A percentile compares a stretch with the other conserved stretches of the same genome.
phyloP scores from a whole-genome alignment of 129 eudicot genomes.

The Cynara cardunculus region DNA sequence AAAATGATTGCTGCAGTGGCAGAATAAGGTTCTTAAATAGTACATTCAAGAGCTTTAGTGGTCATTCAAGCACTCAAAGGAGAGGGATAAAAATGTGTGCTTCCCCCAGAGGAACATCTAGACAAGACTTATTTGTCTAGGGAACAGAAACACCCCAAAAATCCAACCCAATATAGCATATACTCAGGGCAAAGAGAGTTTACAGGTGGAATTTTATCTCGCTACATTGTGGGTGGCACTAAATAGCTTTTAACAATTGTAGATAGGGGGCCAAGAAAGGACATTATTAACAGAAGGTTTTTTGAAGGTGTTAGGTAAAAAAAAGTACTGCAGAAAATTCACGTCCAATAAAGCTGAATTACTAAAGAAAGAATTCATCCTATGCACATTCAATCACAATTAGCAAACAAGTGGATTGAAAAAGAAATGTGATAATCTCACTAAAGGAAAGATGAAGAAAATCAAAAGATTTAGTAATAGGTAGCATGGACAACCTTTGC shows the following conservation, averaged over 20 bases:
- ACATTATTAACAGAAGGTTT: not conserved
- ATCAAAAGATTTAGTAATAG: constrained; percentile 14
- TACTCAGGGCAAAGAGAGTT: not conserved
- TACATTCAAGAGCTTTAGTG: constrained; percentile 13
- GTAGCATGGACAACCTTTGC: constrained; percentile 62
- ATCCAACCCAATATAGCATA: constrained; percentile 3
- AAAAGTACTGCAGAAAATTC: not conserved
- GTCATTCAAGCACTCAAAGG: constrained; percentile 9
- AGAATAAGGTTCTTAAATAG: not conserved
- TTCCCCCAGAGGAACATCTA: not conserved
- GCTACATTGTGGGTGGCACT: constrained; percentile 5
- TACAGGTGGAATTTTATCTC: not conserved
- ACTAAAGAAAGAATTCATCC: not conserved
- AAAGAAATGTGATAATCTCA: not conserved
- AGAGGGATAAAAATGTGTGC: not conserved
- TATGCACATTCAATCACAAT: not conserved
- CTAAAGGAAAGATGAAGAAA: constrained; percentile 12
- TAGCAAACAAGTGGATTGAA: not conserved
- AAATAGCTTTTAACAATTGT: not conserved
- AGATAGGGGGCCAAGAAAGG: not conserved
- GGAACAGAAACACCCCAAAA: not conserved
- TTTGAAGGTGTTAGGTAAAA: not conserved
- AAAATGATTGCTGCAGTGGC: constrained; percentile 13
- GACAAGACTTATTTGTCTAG: not conserved
- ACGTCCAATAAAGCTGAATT: not conserved